Evolutionary conservation across 1,284 basidiomycete genomes (phyloP), one percentile per base, ranked within the genome.

Genomic region (Mycosarcoma mackinlayi): DNA sequence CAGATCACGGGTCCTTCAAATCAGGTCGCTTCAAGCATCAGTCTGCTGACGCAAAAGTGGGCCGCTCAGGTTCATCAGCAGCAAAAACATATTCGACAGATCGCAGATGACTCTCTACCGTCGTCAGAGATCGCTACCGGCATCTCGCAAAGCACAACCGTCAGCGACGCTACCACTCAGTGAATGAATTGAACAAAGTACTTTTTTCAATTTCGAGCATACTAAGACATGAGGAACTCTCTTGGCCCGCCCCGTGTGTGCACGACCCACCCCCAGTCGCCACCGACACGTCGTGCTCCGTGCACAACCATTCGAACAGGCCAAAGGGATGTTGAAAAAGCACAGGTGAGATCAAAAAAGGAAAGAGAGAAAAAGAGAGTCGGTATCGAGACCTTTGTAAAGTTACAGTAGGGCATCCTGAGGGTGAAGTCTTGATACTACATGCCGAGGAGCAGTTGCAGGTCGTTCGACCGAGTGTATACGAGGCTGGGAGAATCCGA

Each of bases 1-100:
- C 56, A 70, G 30, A 57, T 70, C 37, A 53, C 48, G 3, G 61
- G 67, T 3, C 49, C 61, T 6, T 55, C 57, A 7, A 44, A 38
- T 4, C 25, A 60, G 13, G 60, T 60, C n/a, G 52, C 56, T n/a
- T 31, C 42, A 1, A 56, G 53, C 9, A 61, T 70, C 14, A 14
- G 24, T 4, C n/a, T 10, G 6, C 49, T 70, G 1, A 34, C 50
- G 0, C 47, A 52, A n/a, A 6, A 14, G 2, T 70, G 67, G 67
- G 13, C 11, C 0, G 19, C 14, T 4, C 33, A 34, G 2, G 44
- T 64, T 5, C 41, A 56, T 6, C 35, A 41, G 18, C 42, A 63
- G 24, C 55, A 69, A n/a, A 31, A 23, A 1, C 48, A 42, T 28
- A 28, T 49, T 6, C 25, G 56, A n/a, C 18, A 30, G 3, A 24